Evolutionary conservation across 441 rosid species (phyloP).

Genomic region (Geranium incanum): DNA sequence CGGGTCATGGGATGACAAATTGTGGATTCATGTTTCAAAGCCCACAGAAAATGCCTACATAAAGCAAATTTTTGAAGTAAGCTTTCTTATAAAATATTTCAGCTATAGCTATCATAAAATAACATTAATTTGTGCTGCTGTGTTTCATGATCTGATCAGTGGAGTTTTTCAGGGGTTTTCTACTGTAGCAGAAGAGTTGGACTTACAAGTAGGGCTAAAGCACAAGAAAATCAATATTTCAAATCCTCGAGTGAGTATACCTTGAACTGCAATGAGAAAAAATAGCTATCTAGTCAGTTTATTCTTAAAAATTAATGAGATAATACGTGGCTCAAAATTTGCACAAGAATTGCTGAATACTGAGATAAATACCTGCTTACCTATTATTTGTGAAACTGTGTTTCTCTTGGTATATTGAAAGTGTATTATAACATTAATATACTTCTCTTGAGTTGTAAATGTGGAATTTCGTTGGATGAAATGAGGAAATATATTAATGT

Average conservation of each 20-base stretch:
- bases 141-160: slow-evolving; percentile 23
- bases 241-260: slow-evolving; percentile 78
- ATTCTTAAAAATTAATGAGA: not conserved
- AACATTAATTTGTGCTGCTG: slow-evolving; percentile 15
- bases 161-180: slow-evolving; percentile 60
- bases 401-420: slow-evolving; percentile 10
- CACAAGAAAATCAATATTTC: slow-evolving; percentile 96
- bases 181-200: slow-evolving; percentile 69
- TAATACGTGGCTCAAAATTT: not conserved
- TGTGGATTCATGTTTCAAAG: slow-evolving; percentile 84
- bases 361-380: not conserved
- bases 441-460: not conserved
- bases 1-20: slow-evolving; percentile 69
- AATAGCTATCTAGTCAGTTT: not conserved
- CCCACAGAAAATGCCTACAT: slow-evolving; percentile 89
- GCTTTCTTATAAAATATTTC: slow-evolving; percentile 5
- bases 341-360: not conserved
- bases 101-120: not conserved
- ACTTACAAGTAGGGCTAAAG: slow-evolving; percentile 64
- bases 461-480: not conserved
- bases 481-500: not conserved
- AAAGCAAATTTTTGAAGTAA: slow-evolving; percentile 88
- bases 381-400: not conserved
- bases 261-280: not conserved
- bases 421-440: not conserved